phyloP scores from a whole-genome alignment of 2,329 filamentous ascomycete genomes.

The Aureobasidium sp. region DNA sequence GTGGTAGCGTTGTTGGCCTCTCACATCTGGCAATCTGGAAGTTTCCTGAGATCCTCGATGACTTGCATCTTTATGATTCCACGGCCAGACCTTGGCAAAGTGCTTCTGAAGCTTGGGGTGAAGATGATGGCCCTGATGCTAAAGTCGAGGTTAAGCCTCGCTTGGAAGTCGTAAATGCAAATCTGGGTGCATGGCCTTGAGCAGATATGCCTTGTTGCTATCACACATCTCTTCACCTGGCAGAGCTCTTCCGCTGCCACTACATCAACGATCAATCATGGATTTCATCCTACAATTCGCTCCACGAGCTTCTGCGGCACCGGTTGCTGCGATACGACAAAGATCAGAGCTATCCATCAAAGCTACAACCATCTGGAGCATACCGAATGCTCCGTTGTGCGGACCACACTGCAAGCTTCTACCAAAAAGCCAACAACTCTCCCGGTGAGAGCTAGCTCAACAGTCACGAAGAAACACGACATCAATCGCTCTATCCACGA shows the following conservation, averaged over 20 bases:
- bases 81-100: not conserved
- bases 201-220: not conserved
- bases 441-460: too few species aligned
- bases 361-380: not conserved
- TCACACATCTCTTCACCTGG: too few species aligned
- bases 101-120: not conserved
- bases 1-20: not conserved
- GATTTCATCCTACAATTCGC: not conserved
- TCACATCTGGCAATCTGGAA: slow-evolving; percentile 5
- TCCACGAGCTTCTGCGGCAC: not conserved
- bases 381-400: too few species aligned
- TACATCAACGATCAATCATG: not conserved
- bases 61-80: not conserved
- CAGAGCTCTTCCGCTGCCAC: not conserved
- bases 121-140: not conserved
- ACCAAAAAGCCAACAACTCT: not conserved
- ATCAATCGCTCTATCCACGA: not conserved
- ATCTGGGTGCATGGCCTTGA: not conserved
- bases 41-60: not conserved
- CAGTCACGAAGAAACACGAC: not conserved
- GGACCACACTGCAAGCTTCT: not conserved
- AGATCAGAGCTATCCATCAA: not conserved
- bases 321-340: not conserved
- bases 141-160: slow-evolving; percentile 1
- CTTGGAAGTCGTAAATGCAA: not conserved